Evolutionary conservation across 169 alveolate species (phyloP), one percentile per base, ranked within the genome.

Genomic region (Plasmodium adleri): DNA sequence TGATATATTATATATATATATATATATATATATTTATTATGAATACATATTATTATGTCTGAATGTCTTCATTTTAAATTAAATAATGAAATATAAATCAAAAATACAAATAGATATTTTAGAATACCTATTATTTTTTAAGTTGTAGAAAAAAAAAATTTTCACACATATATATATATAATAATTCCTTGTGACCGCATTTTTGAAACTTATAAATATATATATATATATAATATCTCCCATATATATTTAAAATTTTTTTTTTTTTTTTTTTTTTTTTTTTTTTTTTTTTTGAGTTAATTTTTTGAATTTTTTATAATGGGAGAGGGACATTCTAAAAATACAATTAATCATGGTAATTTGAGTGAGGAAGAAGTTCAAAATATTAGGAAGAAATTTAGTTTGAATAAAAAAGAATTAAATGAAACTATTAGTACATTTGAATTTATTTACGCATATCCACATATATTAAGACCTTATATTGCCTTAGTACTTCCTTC

Each of bases 401-500:
- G 59, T 52, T 73, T 86, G 60, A 68, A 52, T 49, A 83, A 83
- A 22, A 86, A 86, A 43, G 87, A 72, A 60, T 47, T 49, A 59
- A 86, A 86, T 58, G 92, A 72, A 45, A 62, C 66, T 39, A 60
- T 86, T 47, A 64, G 87, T 22, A 71, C 73, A 1, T 22, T 72
- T 32, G 92, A 86, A 45, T 86, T 86, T 67, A 72, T 86, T 8
- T 71, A 60, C 50, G 88, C 20, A 62, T 72, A 60, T 50, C 88
- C 92, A 8, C 56, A 72, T 32, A 86, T 86, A 54, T 86, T 86
- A 43, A 86, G 92, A 60, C 92, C 92, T 50, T 86, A 86, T 58
- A 72, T 72, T 12, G 86, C 74, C 24, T 66, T 86, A 62, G 80
- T 86, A 59, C 56, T 86, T 45, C 74, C 92, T 10, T 72, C 92